Evolutionary conservation across 306 rosid genomes (phyloP), one percentile per base, ranked within the genome.

Genomic region (Pyrus pyrifolia): DNA sequence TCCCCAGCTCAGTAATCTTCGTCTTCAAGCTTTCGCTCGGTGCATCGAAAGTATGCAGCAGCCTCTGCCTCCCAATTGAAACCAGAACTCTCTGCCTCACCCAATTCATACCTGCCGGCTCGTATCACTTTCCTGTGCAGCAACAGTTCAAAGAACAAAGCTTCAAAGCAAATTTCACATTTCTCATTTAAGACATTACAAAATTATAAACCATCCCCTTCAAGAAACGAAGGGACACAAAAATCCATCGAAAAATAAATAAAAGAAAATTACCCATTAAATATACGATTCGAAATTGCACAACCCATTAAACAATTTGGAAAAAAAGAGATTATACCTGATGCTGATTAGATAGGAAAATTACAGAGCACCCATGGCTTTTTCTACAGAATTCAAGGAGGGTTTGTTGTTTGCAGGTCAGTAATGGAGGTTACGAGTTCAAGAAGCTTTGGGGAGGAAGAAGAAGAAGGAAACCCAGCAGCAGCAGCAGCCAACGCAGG

Each of bases 1-100:
- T 92, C 81, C 88, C 85, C 76, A 86, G 57, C 68, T 80, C 90
- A 12, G 80, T 70, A 4, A 89, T 74, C 78, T 81, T 90, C 55
- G 75, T 83, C 87, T 73, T 87, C 82, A 83, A 69, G 57, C 81
- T 80, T 70, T 85, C 81, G 1, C 86, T 67, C 6, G 93, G 91
- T 60, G 76, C 76, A 27, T 86, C 81, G 69, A 23, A 67, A 13
- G 76, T 73, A 67, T 78, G 84, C 78, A 81, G 21, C 18, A 6
- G 55, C 55, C 55, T 49, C 55, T 17, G 2, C 55, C 55, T 72
- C 66, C 79, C 65, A 66, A 83, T 13, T 55, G 75, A 67, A 31
- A 75, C 51, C 70, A 72, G 35, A 72, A 71, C 72, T 68, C 80
- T 79, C n/a, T 40, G 79, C 61, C 81, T 80, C 62, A 84, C 57